These are phyloP conservation scores for Populus tremula DNA, from an alignment of 345 rosid genomes.

Conservation along the genomic window DNA sequence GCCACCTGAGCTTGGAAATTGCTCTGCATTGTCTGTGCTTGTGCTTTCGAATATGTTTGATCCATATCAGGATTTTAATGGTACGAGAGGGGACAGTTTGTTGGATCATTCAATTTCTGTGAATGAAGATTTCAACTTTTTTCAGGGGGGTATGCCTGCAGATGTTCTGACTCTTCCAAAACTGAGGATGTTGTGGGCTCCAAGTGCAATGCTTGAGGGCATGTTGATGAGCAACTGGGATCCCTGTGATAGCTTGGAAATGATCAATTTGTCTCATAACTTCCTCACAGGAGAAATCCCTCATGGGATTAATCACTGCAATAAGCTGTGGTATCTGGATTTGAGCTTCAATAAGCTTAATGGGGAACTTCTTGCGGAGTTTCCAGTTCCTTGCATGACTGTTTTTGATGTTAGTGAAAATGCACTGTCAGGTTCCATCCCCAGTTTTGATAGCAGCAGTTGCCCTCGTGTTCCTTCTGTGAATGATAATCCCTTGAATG, in stretches of 20 bases:
- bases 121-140: constrained; percentile 72
- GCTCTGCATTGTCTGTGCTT: constrained; percentile 61
- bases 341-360: constrained; percentile 60
- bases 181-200: constrained; percentile 82
- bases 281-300: constrained; percentile 64
- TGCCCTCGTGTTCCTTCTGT: constrained; percentile 48
- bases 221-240: constrained; percentile 64
- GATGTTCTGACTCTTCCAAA: constrained; percentile 60
- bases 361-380: constrained; percentile 54
- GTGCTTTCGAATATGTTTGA: constrained; percentile 65
- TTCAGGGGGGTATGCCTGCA: constrained; percentile 64
- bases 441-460: constrained; percentile 40
- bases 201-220: constrained; percentile 71
- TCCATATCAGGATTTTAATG: constrained; percentile 39
- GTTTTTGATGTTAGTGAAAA: constrained; percentile 75
- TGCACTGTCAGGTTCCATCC: constrained; percentile 64
- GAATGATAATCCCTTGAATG: constrained; percentile 24
- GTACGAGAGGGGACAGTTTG: constrained; percentile 36
- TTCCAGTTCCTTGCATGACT: constrained; percentile 76
- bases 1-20: constrained; percentile 75
- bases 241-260: constrained; percentile 66
- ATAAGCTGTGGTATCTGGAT: constrained; percentile 65
- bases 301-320: constrained; percentile 49
- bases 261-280: constrained; percentile 74
- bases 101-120: constrained; percentile 34